phyloP scores from a whole-genome alignment of 441 rosid genomes.

The Melianthus villosus region DNA sequence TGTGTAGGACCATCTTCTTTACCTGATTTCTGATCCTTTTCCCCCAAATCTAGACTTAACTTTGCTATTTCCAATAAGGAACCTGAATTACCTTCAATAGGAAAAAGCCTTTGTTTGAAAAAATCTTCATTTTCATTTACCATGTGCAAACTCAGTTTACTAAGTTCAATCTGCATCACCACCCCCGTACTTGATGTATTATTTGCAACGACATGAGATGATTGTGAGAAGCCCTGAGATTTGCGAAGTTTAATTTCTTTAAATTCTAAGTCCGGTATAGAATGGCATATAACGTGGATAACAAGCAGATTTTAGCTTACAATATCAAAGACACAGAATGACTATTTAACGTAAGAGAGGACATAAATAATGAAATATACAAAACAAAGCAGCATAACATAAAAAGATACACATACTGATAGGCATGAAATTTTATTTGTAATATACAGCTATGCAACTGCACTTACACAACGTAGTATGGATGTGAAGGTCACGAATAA shows the following conservation, averaged over 20 bases:
- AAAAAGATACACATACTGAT: too few relatives aligned
- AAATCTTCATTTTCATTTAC: constrained; percentile 90
- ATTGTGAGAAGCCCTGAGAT: constrained; percentile 82
- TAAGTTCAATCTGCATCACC: constrained; percentile 81
- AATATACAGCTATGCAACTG: too few relatives aligned
- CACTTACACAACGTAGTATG: too few relatives aligned
- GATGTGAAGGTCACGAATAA: too few relatives aligned
- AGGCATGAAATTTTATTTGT: too few relatives aligned
- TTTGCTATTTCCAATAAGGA: constrained; percentile 78
- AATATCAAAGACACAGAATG: too few relatives aligned
- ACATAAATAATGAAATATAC: too few relatives aligned
- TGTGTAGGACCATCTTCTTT: constrained; percentile 44
- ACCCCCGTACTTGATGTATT: constrained; percentile 66
- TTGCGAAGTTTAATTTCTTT: constrained; percentile 8
- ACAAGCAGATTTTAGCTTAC: background rate
- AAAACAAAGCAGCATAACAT: too few relatives aligned
- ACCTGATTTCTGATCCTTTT: constrained; percentile 47
- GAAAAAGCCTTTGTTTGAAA: constrained; percentile 65
- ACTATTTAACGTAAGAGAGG: too few relatives aligned
- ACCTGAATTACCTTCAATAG: constrained; percentile 85
- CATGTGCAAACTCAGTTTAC: constrained; percentile 84
- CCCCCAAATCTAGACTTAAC: constrained; percentile 89
- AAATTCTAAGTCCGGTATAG: constrained; percentile 2
- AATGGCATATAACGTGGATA: constrained; percentile 3
- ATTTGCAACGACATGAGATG: constrained; percentile 87